Base-by-base conservation (phyloP, 345 rosid genomes). In the Aquilaria yunnanensis region DNA sequence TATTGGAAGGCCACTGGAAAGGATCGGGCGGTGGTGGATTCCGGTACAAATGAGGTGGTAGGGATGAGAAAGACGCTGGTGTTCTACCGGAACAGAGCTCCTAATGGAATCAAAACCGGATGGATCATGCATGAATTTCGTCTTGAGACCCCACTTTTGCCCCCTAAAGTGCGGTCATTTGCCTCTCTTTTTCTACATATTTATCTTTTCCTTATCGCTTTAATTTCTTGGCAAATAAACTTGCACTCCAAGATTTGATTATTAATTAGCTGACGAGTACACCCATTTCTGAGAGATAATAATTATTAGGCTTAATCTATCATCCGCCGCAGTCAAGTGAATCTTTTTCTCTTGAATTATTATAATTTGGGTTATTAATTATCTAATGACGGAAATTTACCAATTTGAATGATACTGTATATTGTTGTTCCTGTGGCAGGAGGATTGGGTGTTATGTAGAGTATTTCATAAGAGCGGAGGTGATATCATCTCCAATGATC, bases 111-210 rank as follows among this genome's bases (percentile, higher is more conserved):
- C 79, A 94, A 94, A 75, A 85, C 95, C 1, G 90, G 92, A 51
- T 94, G 99, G 99, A 94, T 94, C 63, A 94, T 94, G 99, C 99
- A 94, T 61, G 99, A 94, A 72, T 94, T 90, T 69, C 97, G 99
- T 60, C 80, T 88, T 37, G 95, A 90, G 73, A 77, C 91, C 71
- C 96, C 93, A 64, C 95, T 83, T 29, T 81, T 88, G 91, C 91
- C 95, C 56, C 99, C 99, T 23, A 86, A 90, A 96, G 99, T 94
- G 57, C 57, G 66, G 32, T 69, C 43, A 56, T 29, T 14, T 51
- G 23, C 14, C 61, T 14, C 7, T 47, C 32, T 52, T 52, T n/a
- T 14, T 12, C 5, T 50, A 12, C 53, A 9, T 50, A 10, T 10
- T 50, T 50, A 14, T n/a, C 47, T 51, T 12, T 47, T 61, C 56